Evolutionary conservation across 441 rosid species (phyloP).

Genomic region (Jatropha multifida): DNA sequence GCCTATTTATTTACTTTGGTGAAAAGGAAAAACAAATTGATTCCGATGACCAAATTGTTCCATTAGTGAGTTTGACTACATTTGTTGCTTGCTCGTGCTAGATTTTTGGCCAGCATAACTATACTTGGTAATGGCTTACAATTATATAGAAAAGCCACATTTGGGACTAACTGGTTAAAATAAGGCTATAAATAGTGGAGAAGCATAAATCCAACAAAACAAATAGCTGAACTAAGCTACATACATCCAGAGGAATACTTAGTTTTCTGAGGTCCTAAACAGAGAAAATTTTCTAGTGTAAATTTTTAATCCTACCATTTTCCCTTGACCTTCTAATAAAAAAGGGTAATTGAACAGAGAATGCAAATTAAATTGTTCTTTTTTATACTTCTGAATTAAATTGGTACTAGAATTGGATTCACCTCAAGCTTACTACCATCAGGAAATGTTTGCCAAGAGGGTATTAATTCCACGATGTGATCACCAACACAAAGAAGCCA

Average conservation of each 20-base stretch:
- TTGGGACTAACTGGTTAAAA: neutral
- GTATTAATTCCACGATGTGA: constrained; percentile 83
- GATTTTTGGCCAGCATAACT: neutral
- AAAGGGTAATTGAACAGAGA: neutral
- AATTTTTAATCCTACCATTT: neutral
- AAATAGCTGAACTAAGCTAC: neutral
- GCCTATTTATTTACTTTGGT: neutral
- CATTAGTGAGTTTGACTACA: neutral
- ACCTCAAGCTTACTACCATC: constrained; percentile 94
- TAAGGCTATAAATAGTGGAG: neutral
- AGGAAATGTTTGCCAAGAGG: constrained; percentile 82
- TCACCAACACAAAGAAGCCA: constrained; percentile 86
- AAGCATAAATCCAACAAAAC: neutral
- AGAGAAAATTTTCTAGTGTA: neutral
- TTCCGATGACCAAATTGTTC: neutral
- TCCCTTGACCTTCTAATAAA: neutral
- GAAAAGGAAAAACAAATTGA: neutral
- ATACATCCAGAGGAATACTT: neutral
- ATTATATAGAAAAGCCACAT: neutral
- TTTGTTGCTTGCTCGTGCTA: neutral
- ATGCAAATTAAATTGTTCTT: neutral
- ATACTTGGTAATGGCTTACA: neutral
- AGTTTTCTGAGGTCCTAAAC: neutral
- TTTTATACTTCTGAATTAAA: neutral
- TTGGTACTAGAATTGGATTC: constrained; percentile 19